Evolutionary conservation across 345 rosid genomes (phyloP).

Genomic region (Raphanus sativus): DNA sequence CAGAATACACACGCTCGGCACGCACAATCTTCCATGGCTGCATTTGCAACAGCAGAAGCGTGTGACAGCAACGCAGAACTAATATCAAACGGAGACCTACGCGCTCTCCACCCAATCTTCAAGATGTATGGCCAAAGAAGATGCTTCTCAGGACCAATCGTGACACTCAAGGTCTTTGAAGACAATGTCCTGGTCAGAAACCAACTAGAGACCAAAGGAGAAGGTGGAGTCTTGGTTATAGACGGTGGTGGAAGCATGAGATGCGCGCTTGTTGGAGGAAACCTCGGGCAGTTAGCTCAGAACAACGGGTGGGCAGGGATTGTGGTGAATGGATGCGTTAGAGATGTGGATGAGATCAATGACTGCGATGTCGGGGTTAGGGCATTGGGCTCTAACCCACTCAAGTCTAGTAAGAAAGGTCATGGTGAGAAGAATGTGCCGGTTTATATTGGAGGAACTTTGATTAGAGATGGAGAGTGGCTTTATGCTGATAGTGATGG

Average conservation of each 20-base stretch:
- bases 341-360: constrained; percentile 85
- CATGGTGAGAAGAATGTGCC: constrained; percentile 68
- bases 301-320: constrained; percentile 84
- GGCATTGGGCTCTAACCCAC: constrained; percentile 76
- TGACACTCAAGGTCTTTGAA: constrained; percentile 79
- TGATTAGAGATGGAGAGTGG: constrained; percentile 77
- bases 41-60: constrained; percentile 74
- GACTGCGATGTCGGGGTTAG: constrained; percentile 72
- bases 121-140: constrained; percentile 67
- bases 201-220: constrained; percentile 72
- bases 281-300: constrained; percentile 68
- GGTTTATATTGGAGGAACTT: constrained; percentile 58
- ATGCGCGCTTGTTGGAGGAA: constrained; percentile 86
- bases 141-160: constrained; percentile 69
- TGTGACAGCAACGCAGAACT: constrained; percentile 74
- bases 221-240: constrained; percentile 76
- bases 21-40: constrained; percentile 43
- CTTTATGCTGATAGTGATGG: constrained; percentile 87
- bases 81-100: constrained; percentile 60
- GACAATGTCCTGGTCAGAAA: constrained; percentile 78
- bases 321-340: constrained; percentile 76
- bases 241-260: constrained; percentile 93
- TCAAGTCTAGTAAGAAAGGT: constrained; percentile 76
- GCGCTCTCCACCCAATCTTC: constrained; percentile 70
- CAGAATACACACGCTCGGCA: constrained; percentile 10